Base-by-base conservation (phyloP, 768 basidiomycete species). In the Clitopilus passeckerianus region DNA sequence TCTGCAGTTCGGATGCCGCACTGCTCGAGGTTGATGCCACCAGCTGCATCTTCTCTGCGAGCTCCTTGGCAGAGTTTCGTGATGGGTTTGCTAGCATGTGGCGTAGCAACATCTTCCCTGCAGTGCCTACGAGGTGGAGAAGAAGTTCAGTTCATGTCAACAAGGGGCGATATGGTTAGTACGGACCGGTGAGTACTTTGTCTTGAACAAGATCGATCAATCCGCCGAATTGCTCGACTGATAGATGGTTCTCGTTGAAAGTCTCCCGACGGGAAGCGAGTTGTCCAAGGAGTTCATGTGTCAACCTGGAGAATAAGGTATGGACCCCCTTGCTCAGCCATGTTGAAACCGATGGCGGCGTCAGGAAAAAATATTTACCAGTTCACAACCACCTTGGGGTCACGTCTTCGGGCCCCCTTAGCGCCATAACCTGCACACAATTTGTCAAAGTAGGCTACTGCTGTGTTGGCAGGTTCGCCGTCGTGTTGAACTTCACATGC, bases 261-360 rank as follows among this genome's bases (percentile, higher is more conserved):
- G 79, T 77, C 52, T 81, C 76, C 43, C 83, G 80, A 30, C 78
- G 74, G 1, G 79, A 77, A 1, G 87, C 75, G 2, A 98, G 78
- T 63, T 90, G 88, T 0, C 93, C 93, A 1, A 95, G 74, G 0
- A 97, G 78, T 61, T 95, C 92, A 60, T 98, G 91, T 2, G 86
- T 86, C 73, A 98, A 83, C 94, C 95, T 96, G 66, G 12, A 53
- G 55, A 62, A 64, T 27, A 15, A n/a, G 44, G 22, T 12, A 10
- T 20, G 16, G 46, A 50, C 46, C 46, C 46, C 46, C 46, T n/a
- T 35, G 9, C 23, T 33, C 12, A 56, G 53, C 2, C 20, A 12
- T 4, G 6, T 33, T 22, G 4, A 41, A 30, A 59, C 37, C 53
- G 60, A 56, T 23, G 18, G 56, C 37, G 50, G 20, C 57, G 15